Evolutionary conservation across 208 protist genomes (phyloP).

Genomic region (Crithidia sp.): DNA sequence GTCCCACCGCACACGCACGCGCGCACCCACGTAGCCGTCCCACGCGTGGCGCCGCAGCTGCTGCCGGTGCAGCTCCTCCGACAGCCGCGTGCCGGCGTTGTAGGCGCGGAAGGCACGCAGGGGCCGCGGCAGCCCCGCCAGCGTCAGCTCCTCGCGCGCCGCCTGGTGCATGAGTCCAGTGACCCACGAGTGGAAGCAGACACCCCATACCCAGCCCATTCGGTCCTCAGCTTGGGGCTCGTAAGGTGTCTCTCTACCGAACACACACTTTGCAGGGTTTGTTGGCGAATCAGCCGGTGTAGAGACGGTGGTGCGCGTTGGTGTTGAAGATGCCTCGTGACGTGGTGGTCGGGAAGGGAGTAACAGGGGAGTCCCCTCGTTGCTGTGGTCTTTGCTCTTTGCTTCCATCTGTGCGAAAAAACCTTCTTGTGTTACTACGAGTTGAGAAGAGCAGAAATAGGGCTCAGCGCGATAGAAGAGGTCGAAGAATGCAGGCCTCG

Average conservation of each 20-base stretch:
- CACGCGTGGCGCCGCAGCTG: slow-evolving; percentile 36
- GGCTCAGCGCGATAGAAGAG: no score
- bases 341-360: no score
- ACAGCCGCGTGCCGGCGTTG: slow-evolving; percentile 12
- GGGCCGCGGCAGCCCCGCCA: slow-evolving; percentile 10
- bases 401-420: no score
- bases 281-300: no score
- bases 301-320: no score
- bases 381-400: no score
- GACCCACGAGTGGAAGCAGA: slow-evolving; percentile 48
- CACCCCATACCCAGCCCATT: slow-evolving; percentile 15
- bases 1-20: slow-evolving; percentile 30
- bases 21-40: slow-evolving; percentile 39
- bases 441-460: no score
- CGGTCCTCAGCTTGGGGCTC: slow-evolving; percentile 29
- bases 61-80: slow-evolving; percentile 34
- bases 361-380: no score
- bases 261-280: no score
- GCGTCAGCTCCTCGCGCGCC: slow-evolving; percentile 3
- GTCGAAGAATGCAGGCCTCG: no score
- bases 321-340: no score
- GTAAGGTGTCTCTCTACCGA: slow-evolving; percentile 34
- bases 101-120: slow-evolving; percentile 14
- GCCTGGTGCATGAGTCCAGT: slow-evolving; percentile 30
- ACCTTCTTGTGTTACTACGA: no score